Base-by-base conservation (phyloP, 257 asterid species). In the Solanum chiquidenum region DNA sequence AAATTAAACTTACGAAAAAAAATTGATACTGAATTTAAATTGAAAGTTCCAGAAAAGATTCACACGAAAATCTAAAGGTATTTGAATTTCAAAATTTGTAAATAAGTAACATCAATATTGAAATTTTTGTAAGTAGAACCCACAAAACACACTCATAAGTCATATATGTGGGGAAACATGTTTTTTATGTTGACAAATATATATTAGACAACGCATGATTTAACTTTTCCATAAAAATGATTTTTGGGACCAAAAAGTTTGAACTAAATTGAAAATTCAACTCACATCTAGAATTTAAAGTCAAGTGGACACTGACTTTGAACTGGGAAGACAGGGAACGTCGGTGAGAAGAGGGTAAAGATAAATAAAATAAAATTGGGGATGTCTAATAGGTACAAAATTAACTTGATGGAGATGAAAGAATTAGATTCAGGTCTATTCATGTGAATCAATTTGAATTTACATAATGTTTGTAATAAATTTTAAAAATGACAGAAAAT, bases 381-480 rank as follows among this genome's bases (percentile, higher is more conserved):
- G 37, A 34, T 34, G 37, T 34, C 37, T 34, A 34, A 34, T 34
- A 4, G 37, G 37, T 34, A 34, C 37, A 34, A 34, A 46, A 46
- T 44, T 44, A 44, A 44, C 55, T 46, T 46, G 0, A 46, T 6
- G 62, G 10, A 20, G 62, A 52, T 52, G 62, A 52, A 2, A 52
- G 62, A 52, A 52, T 52, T 52, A 52, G n/a, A 52, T 52, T 46
- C 62, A 52, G 62, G 62, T 52, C n/a, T 52, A 52, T 52, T 52
- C n/a, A 52, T 52, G 6, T 52, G 9, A 4, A 52, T 52, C n/a
- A 18, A 18, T 18, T 52, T 52, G 23, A 18, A 52, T 18, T 52
- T 52, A 52, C 0, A 0, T 52, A 18, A 1, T 5, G 9, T 52
- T 52, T 52, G n/a, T 0, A 52, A 2, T 18, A 6, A 52, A 3